Evolutionary conservation across 164 flowering plant genomes (phyloP).

Genomic region (Cinnamomum micranthum): DNA sequence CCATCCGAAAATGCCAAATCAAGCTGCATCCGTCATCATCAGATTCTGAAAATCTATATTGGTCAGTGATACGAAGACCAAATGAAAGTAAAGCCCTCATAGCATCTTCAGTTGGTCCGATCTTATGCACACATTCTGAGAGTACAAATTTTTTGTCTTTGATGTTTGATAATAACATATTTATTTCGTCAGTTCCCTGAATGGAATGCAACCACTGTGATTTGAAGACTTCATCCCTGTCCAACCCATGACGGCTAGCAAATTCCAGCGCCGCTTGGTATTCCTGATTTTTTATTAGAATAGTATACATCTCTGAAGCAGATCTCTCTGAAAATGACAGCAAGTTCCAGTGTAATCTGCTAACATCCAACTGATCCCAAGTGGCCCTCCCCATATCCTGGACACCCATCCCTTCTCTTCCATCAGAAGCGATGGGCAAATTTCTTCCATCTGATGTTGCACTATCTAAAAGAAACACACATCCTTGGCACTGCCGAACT

Average conservation of each 20-base stretch:
- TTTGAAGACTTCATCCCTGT: slow-evolving; percentile 73
- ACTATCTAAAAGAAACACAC: slow-evolving; percentile 61
- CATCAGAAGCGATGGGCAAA: slow-evolving; percentile 17
- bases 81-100: slow-evolving; percentile 57
- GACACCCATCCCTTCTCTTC: slow-evolving; percentile 18
- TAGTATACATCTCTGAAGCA: slow-evolving; percentile 62
- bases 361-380: slow-evolving; percentile 29
- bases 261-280: slow-evolving; percentile 71
- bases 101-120: slow-evolving; percentile 80
- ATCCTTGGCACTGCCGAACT: slow-evolving; percentile 42
- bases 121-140: slow-evolving; percentile 68
- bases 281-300: slow-evolving; percentile 46
- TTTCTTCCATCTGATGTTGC: slow-evolving; percentile 20
- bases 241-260: slow-evolving; percentile 67
- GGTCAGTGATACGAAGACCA: slow-evolving; percentile 69
- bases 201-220: slow-evolving; percentile 79
- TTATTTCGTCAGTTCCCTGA: slow-evolving; percentile 54
- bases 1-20: slow-evolving; percentile 58
- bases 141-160: slow-evolving; percentile 71
- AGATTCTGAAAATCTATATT: slow-evolving; percentile 44
- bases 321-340: slow-evolving; percentile 67
- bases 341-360: slow-evolving; percentile 55
- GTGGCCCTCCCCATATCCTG: slow-evolving; percentile 20
- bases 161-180: slow-evolving; percentile 50
- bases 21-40: slow-evolving; percentile 27